Conservation (phyloP, 805 yeast species). For the Kluyveromyces dobzhanskii region DNA sequence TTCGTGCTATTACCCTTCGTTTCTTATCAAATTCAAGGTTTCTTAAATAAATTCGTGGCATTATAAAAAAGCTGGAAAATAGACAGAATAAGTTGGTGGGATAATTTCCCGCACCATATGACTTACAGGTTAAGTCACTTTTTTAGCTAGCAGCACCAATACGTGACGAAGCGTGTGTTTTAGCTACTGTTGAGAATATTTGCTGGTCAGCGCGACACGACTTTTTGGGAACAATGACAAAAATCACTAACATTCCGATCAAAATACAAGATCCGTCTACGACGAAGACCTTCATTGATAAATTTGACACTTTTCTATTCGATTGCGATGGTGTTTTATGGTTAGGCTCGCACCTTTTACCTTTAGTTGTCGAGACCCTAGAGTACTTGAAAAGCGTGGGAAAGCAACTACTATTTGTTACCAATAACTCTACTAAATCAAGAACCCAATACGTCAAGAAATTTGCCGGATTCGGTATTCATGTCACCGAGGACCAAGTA, state of each 20-base stretch:
- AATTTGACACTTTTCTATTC: constrained; percentile 79
- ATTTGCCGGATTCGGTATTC: constrained; percentile 49
- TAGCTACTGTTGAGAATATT: too few relatives aligned
- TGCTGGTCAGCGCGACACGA: too few relatives aligned
- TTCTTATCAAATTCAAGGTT: too few relatives aligned
- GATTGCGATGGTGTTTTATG: constrained; percentile 98
- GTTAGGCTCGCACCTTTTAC: constrained; percentile 78
- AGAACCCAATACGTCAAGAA: constrained; percentile 68
- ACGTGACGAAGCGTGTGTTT: too few relatives aligned
- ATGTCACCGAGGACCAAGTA: constrained; percentile 52
- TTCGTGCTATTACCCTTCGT: too few relatives aligned
- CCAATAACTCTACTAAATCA: constrained; percentile 92
- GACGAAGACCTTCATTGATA: constrained; percentile 46
- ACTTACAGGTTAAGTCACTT: too few relatives aligned
- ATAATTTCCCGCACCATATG: too few relatives aligned
- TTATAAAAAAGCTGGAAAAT: too few relatives aligned
- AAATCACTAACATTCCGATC: constrained; percentile 26
- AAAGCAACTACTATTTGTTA: constrained; percentile 79
- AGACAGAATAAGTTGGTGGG: too few relatives aligned
- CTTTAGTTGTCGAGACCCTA: constrained; percentile 70
- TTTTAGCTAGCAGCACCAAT: too few relatives aligned
- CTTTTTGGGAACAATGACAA: constrained; percentile 5
- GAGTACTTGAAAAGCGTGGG: constrained; percentile 41
- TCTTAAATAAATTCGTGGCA: too few relatives aligned
- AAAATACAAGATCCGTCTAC: constrained; percentile 42